phyloP scores from a whole-genome alignment of 352 stramenopile genomes.

The Paralagenidium karlingii region DNA sequence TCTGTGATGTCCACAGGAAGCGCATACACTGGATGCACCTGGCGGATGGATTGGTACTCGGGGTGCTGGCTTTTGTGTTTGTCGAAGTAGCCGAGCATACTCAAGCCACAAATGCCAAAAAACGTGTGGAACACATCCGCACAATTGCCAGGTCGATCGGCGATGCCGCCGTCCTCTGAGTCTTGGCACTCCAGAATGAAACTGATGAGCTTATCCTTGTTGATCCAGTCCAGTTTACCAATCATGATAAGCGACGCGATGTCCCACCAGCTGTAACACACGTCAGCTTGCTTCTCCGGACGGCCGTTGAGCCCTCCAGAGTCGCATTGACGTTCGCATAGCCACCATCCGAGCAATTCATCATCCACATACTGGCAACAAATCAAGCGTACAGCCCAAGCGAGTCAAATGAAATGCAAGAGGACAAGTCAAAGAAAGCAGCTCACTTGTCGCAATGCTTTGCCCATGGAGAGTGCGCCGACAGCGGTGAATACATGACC shows the following conservation, averaged over 20 bases:
- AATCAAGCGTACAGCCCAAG: not conserved
- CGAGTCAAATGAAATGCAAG: no score
- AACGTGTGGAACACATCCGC: slow-evolving; percentile 99
- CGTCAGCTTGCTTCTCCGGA: slow-evolving; percentile 98
- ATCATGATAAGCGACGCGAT: slow-evolving; percentile 95
- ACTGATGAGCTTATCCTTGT: slow-evolving; percentile 84
- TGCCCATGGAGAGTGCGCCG: slow-evolving; percentile 86
- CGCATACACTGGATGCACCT: slow-evolving; percentile 93
- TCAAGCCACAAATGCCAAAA: slow-evolving; percentile 94
- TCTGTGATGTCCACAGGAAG: slow-evolving; percentile 87
- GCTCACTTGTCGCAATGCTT: slow-evolving; percentile 32
- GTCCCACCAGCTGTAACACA: slow-evolving; percentile 99
- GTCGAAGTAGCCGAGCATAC: slow-evolving; percentile 90
- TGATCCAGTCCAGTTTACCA: slow-evolving; percentile 92
- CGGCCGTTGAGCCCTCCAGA: slow-evolving; percentile 90
- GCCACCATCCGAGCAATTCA: slow-evolving; percentile 93
- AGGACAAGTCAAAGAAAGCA: not conserved
- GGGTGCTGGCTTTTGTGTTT: slow-evolving; percentile 33
- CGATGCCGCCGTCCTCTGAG: slow-evolving; percentile 94
- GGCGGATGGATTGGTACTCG: slow-evolving; percentile 54
- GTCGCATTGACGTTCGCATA: slow-evolving; percentile 97
- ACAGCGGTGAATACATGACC: slow-evolving; percentile 97
- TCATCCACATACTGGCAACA: slow-evolving; percentile 55
- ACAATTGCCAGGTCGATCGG: slow-evolving; percentile 94
- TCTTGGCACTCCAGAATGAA: slow-evolving; percentile 96